These are phyloP conservation scores for Massarina eburnea DNA, from an alignment of 2,329 filamentous ascomycete species.

Conservation along the genomic window DNA sequence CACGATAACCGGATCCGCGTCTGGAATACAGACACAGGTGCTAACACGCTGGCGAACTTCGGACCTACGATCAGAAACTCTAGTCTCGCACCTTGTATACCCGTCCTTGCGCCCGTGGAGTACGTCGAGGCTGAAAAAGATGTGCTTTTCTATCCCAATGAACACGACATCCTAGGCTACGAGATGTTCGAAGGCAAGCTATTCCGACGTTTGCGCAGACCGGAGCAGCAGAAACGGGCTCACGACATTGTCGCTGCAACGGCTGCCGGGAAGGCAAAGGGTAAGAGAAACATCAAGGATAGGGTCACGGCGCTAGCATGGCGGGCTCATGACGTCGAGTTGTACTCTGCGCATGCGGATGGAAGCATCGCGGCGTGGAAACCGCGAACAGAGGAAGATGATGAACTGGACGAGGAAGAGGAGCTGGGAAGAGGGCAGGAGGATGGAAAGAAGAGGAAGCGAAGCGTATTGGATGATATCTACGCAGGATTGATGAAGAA, in stretches of 20 bases:
- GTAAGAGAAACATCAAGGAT: conserved; percentile 39
- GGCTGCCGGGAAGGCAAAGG: conserved; percentile 29
- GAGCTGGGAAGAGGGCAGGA: conserved; percentile 37
- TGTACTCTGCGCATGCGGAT: conserved; percentile 83
- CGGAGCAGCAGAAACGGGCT: conserved; percentile 41
- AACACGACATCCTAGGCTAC: conserved; percentile 72
- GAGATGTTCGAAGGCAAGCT: conserved; percentile 76
- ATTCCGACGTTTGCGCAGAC: conserved; percentile 69
- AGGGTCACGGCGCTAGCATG: conserved; percentile 75
- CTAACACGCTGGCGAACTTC: conserved; percentile 87
- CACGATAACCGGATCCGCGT: conserved; percentile 84
- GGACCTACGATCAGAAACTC: conserved; percentile 78
- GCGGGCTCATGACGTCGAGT: conserved; percentile 68
- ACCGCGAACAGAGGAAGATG: conserved; percentile 58
- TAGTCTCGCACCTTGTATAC: conserved; percentile 43
- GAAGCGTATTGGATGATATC: conserved; percentile 77
- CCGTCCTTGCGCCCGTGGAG: conserved; percentile 60
- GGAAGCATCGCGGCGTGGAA: conserved; percentile 82
- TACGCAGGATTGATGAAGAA: conserved; percentile 75
- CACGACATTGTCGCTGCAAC: conserved; percentile 1
- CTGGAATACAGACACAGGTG: conserved; percentile 79
- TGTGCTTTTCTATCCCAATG: conserved; percentile 77
- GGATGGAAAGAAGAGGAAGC: conserved; percentile 61
- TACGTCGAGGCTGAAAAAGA: conserved; percentile 61
- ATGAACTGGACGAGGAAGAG: conserved; percentile 47